These are phyloP conservation scores for Tetracentron sinense DNA, from an alignment of 164 flowering plant genomes.

Conservation along the genomic window DNA sequence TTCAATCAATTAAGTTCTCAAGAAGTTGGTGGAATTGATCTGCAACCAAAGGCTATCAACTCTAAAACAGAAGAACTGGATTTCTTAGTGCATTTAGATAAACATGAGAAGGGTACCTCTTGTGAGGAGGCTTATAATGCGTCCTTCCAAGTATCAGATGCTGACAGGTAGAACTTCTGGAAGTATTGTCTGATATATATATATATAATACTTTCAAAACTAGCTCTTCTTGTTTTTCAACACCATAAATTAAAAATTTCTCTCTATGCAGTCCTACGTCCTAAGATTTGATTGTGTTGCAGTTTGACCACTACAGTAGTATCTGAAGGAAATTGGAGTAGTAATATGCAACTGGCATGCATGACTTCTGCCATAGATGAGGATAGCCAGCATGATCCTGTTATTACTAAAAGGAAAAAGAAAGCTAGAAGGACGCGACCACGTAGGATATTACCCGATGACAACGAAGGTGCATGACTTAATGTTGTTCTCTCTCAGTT, in stretches of 20 bases:
- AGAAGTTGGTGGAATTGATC: conserved; percentile 19
- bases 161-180: conserved; percentile 15
- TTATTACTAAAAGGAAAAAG: conserved; percentile 37
- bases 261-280: background rate
- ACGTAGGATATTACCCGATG: conserved; percentile 18
- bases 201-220: too few species aligned
- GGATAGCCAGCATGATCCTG: conserved; percentile 12
- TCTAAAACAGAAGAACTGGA: conserved; percentile 13
- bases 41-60: conserved; percentile 4
- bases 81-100: conserved; percentile 1
- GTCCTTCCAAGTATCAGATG: background rate
- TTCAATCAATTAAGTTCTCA: conserved; percentile 19
- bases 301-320: conserved; percentile 23
- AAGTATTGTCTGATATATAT: too few species aligned
- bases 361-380: conserved; percentile 13
- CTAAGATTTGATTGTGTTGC: conserved; percentile 9
- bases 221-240: too few species aligned
- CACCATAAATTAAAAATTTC: background rate
- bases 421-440: conserved; percentile 35
- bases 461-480: conserved; percentile 16
- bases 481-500: background rate
- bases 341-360: conserved; percentile 8
- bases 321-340: conserved; percentile 15
- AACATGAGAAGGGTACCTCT: background rate
- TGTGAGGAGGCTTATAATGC: background rate